Conservation (phyloP, 1,284 basidiomycete genomes). For the Rhizoctonia solani region DNA sequence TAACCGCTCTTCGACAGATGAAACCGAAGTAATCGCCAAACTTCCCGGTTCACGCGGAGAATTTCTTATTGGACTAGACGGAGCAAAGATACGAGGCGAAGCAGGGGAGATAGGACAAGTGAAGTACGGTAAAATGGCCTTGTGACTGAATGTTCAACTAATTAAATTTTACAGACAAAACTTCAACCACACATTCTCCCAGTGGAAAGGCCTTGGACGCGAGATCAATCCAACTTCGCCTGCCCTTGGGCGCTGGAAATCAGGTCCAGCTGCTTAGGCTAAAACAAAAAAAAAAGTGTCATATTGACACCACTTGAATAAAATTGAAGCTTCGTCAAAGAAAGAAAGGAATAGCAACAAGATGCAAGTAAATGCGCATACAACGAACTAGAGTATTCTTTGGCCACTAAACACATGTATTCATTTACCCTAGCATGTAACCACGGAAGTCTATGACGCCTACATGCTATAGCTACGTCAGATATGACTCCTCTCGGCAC, state of each 20-base stretch:
- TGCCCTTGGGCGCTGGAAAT: slow-evolving; percentile 24
- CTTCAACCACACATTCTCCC: slow-evolving; percentile 20
- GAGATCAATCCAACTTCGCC: background rate
- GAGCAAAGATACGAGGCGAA: slow-evolving; percentile 7
- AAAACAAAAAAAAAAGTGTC: background rate
- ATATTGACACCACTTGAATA: no score
- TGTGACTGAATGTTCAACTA: background rate
- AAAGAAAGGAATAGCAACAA: no score
- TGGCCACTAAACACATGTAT: no score
- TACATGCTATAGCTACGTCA: no score
- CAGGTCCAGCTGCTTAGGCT: slow-evolving; percentile 16
- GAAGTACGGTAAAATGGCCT: background rate
- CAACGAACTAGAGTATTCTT: no score
- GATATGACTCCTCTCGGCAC: no score
- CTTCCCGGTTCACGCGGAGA: slow-evolving; percentile 17
- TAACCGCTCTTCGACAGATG: background rate
- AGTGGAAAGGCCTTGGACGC: slow-evolving; percentile 13
- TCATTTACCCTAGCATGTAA: no score
- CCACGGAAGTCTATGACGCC: no score
- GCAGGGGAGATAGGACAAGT: slow-evolving; percentile 3
- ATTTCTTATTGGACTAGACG: slow-evolving; percentile 26
- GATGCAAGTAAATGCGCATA: no score
- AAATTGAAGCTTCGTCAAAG: no score
- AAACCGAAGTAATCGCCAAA: slow-evolving; percentile 15
- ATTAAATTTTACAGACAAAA: slow-evolving; percentile 6